Conservation (phyloP, 208 protist genomes). For the Kentomonas sorsogonicus region DNA sequence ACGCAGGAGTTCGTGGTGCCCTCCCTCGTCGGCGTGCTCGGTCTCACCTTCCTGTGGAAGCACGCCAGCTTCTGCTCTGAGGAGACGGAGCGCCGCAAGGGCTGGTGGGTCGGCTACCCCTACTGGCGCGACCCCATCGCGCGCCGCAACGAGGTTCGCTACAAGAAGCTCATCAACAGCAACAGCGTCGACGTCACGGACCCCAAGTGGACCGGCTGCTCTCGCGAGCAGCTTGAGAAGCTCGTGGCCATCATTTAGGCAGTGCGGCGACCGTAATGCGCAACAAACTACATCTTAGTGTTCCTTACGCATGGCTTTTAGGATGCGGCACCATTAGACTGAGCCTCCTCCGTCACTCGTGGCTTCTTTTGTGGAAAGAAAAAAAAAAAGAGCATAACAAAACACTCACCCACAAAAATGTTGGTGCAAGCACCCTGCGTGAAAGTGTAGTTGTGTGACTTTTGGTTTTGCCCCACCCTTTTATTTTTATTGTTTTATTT, state of each 20-base stretch:
- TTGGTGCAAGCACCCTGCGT: too few relatives aligned
- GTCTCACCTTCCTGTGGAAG: constrained; percentile 80
- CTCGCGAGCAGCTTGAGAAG: constrained; percentile 65
- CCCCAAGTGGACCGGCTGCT: constrained; percentile 88
- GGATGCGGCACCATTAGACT: not conserved
- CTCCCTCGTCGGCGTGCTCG: constrained; percentile 49
- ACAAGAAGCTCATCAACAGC: constrained; percentile 82
- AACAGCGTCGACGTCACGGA: constrained; percentile 87
- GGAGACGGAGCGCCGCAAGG: constrained; percentile 85
- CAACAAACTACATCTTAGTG: not conserved
- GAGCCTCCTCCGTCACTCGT: not conserved
- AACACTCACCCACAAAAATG: too few relatives aligned
- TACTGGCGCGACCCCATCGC: constrained; percentile 91
- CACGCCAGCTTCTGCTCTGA: constrained; percentile 82
- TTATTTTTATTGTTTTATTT: constrained; percentile 5
- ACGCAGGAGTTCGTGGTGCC: constrained; percentile 82
- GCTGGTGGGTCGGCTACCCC: constrained; percentile 86
- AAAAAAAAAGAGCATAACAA: constrained; percentile 1
- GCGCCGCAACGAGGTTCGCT: constrained; percentile 80
- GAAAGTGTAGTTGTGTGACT: too few relatives aligned
- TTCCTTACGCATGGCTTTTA: not conserved
- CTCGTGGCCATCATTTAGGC: constrained; percentile 56
- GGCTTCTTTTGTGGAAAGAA: not conserved
- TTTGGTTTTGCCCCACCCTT: too few relatives aligned
- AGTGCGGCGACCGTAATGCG: too few relatives aligned